phyloP scores from a whole-genome alignment of 495 filamentous ascomycete genomes.

The Aspergillus egyptiacus region DNA sequence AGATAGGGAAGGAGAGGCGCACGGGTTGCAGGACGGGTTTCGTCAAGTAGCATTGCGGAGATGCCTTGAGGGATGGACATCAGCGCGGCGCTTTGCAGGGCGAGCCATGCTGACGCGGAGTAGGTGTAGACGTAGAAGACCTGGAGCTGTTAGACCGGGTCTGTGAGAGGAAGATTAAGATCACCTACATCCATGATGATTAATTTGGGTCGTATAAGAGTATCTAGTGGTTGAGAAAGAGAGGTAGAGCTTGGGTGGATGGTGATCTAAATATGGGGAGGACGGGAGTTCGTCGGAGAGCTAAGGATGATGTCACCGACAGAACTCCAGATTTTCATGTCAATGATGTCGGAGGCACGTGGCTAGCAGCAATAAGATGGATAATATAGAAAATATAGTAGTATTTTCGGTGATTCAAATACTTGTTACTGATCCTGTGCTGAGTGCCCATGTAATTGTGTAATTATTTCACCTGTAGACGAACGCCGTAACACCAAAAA shows the following conservation, averaged over 20 bases:
- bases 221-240: neutral
- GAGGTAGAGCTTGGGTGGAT: neutral
- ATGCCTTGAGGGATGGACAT: slow-evolving; percentile 62
- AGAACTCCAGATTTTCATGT: no score
- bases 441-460: neutral
- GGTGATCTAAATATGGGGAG: neutral
- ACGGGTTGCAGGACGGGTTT: slow-evolving; percentile 51
- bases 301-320: neutral
- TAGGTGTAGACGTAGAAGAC: slow-evolving; percentile 63
- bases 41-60: slow-evolving; percentile 52
- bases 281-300: neutral
- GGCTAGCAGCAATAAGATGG: no score
- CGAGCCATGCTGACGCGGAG: slow-evolving; percentile 59
- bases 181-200: slow-evolving; percentile 12
- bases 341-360: neutral
- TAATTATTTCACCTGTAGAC: neutral
- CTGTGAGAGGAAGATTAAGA: neutral
- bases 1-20: slow-evolving; percentile 15
- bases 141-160: slow-evolving; percentile 25
- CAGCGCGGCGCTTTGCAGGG: slow-evolving; percentile 59
- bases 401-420: no score
- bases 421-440: no score
- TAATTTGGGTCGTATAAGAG: neutral
- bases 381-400: no score
- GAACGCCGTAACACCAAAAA: slow-evolving; percentile 18